A percentile compares a stretch with the other conserved stretches of the same genome.
phyloP scores from a whole-genome alignment of 768 basidiomycete species.

The Xerocomellus amylosporus region DNA sequence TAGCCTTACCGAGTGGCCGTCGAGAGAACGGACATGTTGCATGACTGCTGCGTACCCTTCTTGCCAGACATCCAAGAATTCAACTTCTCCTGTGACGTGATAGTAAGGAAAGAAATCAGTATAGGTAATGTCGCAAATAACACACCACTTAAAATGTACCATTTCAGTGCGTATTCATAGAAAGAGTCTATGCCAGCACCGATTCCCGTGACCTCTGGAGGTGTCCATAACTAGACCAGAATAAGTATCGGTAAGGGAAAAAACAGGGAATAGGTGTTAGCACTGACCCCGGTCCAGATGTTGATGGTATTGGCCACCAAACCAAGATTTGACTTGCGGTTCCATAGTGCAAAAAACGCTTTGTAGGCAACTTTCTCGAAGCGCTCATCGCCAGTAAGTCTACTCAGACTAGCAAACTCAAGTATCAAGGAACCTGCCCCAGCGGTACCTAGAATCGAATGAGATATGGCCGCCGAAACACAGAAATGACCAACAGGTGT shows the following conservation, averaged over 20 bases:
- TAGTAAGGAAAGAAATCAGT: neutral
- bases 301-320: slow-evolving; percentile 91
- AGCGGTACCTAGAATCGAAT: slow-evolving; percentile 62
- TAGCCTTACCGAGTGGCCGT: slow-evolving; percentile 78
- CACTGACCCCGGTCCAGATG: slow-evolving; percentile 71
- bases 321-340: slow-evolving; percentile 78
- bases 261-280: neutral
- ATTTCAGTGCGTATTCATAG: slow-evolving; percentile 91
- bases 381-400: slow-evolving; percentile 83
- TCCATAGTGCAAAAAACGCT: slow-evolving; percentile 94
- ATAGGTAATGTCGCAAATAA: neutral
- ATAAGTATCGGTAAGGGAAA: slow-evolving; percentile 4
- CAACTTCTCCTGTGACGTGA: slow-evolving; percentile 56
- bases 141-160: slow-evolving; percentile 82
- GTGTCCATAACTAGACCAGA: slow-evolving; percentile 55
- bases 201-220: slow-evolving; percentile 74
- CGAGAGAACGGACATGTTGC: slow-evolving; percentile 74
- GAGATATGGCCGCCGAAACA: neutral
- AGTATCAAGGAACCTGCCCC: slow-evolving; percentile 91
- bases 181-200: slow-evolving; percentile 97
- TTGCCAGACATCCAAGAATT: slow-evolving; percentile 82
- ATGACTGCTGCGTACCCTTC: slow-evolving; percentile 82
- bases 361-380: slow-evolving; percentile 89
- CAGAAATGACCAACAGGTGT: slow-evolving; percentile 67
- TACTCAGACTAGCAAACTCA: slow-evolving; percentile 91